These are phyloP conservation scores for Xylariaceae sp. DNA, from an alignment of 2,329 filamentous ascomycete species.

Conservation along the genomic window DNA sequence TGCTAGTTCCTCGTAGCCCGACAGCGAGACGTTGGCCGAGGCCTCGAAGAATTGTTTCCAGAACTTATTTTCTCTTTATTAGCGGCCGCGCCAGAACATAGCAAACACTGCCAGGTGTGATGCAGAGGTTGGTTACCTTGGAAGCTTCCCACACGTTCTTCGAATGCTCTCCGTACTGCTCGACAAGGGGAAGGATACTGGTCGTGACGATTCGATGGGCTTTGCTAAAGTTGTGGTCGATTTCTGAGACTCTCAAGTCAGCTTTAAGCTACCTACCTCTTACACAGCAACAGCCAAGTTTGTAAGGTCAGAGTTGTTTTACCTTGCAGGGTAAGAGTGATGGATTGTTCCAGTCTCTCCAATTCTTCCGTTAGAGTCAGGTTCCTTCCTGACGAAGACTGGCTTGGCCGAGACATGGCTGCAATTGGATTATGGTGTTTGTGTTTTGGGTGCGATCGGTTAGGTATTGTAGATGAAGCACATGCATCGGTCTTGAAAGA, in stretches of 20 bases:
- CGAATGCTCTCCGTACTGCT: constrained; percentile 92
- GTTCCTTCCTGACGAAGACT: constrained; percentile 44
- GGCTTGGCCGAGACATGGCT: constrained; percentile 45
- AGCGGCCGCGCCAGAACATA: too few species aligned
- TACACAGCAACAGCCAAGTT: background rate
- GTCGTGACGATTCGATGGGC: constrained; percentile 94
- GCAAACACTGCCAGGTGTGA: constrained; percentile 3
- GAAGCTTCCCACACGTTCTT: constrained; percentile 94
- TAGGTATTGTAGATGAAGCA: background rate
- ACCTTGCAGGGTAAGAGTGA: constrained; percentile 93
- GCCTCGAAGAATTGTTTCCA: constrained; percentile 99
- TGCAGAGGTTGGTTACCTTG: constrained; percentile 52
- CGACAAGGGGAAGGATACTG: constrained; percentile 86
- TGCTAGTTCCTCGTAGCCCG: constrained; percentile 81
- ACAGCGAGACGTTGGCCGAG: constrained; percentile 93
- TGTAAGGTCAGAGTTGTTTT: constrained; percentile 7
- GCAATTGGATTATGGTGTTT: background rate
- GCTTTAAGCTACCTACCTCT: too few species aligned
- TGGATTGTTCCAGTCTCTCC: constrained; percentile 92
- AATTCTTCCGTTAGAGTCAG: constrained; percentile 90
- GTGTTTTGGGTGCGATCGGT: background rate
- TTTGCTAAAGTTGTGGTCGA: constrained; percentile 96
- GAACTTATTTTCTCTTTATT: constrained; percentile 53
- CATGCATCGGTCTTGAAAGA: background rate
- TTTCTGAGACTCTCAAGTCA: constrained; percentile 55